Conservation (phyloP, 345 rosid species). For the Pelargonium nanum region DNA sequence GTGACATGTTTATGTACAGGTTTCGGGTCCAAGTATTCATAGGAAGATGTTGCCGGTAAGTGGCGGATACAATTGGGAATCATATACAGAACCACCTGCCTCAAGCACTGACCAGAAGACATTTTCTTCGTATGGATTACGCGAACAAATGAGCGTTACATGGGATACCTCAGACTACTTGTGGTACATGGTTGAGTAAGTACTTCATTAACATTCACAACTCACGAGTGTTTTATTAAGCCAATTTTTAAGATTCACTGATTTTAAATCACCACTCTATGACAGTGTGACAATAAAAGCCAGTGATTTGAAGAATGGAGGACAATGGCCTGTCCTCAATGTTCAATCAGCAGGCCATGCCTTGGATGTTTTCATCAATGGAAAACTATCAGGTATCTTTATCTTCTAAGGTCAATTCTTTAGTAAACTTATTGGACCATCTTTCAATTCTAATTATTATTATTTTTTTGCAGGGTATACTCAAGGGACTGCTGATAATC, state of each 20-base stretch:
- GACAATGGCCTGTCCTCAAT: conserved; percentile 54
- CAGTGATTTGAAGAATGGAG: conserved; percentile 55
- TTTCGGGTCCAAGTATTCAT: conserved; percentile 20
- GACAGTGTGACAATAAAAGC: conserved; percentile 49
- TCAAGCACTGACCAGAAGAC: conserved; percentile 21
- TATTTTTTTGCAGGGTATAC: conserved; percentile 42
- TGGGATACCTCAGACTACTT: conserved; percentile 35
- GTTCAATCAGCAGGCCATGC: conserved; percentile 74
- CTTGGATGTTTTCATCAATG: conserved; percentile 61
- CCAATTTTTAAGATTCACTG: conserved; percentile 37
- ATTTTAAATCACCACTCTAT: conserved; percentile 29
- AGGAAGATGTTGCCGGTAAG: conserved; percentile 26
- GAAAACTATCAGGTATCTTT: conserved; percentile 48
- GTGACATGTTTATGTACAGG: conserved; percentile 12
- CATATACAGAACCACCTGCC: conserved; percentile 27
- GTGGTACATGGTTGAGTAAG: conserved; percentile 45
- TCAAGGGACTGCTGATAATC: conserved; percentile 46
- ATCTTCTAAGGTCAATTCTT: too few species aligned
- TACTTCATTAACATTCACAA: neutral
- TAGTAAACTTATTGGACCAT: too few species aligned
- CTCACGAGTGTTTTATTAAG: neutral
- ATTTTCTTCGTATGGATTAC: conserved; percentile 23
- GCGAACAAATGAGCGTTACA: conserved; percentile 30
- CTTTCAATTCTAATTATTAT: neutral
- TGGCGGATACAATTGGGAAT: conserved; percentile 29